Base-by-base conservation (phyloP, 257 asterid species). In the Solanum infundibuliforme region DNA sequence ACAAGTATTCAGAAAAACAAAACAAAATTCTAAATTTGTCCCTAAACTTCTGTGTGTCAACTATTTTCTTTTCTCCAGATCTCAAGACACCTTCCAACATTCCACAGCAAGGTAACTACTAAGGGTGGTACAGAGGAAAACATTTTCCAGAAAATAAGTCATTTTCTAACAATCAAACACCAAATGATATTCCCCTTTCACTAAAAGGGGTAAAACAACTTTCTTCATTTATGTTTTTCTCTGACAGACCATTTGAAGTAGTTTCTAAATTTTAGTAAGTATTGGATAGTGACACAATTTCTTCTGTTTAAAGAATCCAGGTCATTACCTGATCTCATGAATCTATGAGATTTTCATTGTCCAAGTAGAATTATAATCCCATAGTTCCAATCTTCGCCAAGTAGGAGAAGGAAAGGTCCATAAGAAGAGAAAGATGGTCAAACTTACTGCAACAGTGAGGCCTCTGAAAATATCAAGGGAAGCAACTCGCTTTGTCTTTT, bases 401-500 rank as follows among this genome's bases (percentile, higher is more conserved):
- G 60, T 48, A 14, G 60, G 60, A 48, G 60, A 48, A 48, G 60
- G 60, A 48, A 48, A 48, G 8, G 60, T 18, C 18, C 60, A 16
- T 52, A 16, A 52, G 62, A 52, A 52, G 62, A 52, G 62, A 52
- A 16, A 52, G 43, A 48, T 65, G 69, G 23, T 21, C 29, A 68
- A 79, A 83, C 48, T 43, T 87, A 95, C 97, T 85, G 95, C 96
- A 48, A 95, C 95, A 25, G 98, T 94, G 85, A 95, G 95, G 89
- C 97, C 98, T 92, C 97, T 92, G 89, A 94, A 94, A 84, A 93
- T 91, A 88, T 95, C 97, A 43, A 95, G 90, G n/a, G 98, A 92
- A n/a, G 96, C 94, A 16, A 94, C 92, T 43, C 98, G 92, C 89
- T 93, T 94, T 0, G 94, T 72, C 87, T 75, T 89, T 12, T 65